Evolutionary conservation across 345 rosid species (phyloP), one percentile per base, ranked within the genome.

Genomic region (Eucalyptus pauciflora): DNA sequence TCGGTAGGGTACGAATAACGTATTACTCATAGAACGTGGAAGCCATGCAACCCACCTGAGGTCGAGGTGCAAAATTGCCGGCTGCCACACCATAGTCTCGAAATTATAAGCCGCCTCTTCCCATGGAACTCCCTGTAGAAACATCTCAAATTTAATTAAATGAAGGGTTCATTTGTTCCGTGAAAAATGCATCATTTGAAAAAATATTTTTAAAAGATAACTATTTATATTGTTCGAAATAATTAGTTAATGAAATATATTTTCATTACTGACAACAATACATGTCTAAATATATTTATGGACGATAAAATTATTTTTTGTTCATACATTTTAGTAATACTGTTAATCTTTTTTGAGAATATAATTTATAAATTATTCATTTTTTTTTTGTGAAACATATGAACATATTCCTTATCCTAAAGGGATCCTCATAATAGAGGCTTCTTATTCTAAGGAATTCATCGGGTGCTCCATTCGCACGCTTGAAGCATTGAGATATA

Each of bases 261-360:
- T 37, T 18, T 41, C 81, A 37, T 41, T 37, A 76, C 1, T 10
- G 2, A 69, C 0, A 0, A 22, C 8, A 37, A 37, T 16, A 7
- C 3, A 0, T 41, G 2, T 76, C 48, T 41, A 76, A 10, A 76
- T 41, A 41, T 37, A 10, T 76, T 76, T 41, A 8, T 20, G 8
- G 22, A 10, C 0, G 0, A 76, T 37, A 11, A 76, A 9, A 10
- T 10, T 7, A 17, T 17, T 69, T 37, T 69, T 71, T 2, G 1
- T 37, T 41, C 7, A 4, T 33, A 0, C 0, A 69, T 69, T 69
- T 69, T 10, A 69, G 7, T 3, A 10, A 69, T 2, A 69, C 2
- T 17, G 0, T 8, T 9, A 14, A 33, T 33, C 0, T 10, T 31
- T 31, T 69, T 17, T 16, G 1, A 18, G 2, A 33, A 16, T 4